A percentile compares a stretch with the other conserved stretches of the same genome.
phyloP scores from a whole-genome alignment of 2,329 filamentous ascomycete species.

The Fusarium hainanense region DNA sequence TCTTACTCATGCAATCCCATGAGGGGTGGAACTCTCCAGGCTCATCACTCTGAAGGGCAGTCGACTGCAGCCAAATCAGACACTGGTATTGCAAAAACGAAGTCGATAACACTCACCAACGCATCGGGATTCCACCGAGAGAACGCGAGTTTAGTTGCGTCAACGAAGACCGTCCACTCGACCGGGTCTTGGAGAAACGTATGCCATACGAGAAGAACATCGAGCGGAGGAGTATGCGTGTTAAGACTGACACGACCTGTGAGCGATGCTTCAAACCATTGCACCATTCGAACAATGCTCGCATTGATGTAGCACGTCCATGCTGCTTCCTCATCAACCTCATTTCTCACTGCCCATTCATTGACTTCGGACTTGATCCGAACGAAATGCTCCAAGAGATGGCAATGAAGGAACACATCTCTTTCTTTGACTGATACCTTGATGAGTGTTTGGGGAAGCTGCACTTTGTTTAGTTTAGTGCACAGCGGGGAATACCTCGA shows the following conservation, averaged over 20 bases:
- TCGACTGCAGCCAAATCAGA: conserved; percentile 17
- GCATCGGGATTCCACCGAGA: conserved; percentile 15
- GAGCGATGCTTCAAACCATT: conserved; percentile 23
- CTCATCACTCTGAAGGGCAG: neutral
- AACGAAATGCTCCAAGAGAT: conserved; percentile 29
- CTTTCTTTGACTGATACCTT: conserved; percentile 4
- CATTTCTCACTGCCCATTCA: conserved; percentile 14
- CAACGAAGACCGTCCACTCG: conserved; percentile 1
- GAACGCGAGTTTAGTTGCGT: neutral
- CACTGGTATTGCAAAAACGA: neutral
- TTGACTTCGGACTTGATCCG: conserved; percentile 6
- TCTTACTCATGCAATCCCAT: neutral
- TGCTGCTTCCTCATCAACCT: neutral
- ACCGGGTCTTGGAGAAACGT: conserved; percentile 15
- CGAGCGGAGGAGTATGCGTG: conserved; percentile 16
- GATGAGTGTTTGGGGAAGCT: neutral
- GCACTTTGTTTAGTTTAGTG: conserved; percentile 2
- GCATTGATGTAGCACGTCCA: conserved; percentile 40
- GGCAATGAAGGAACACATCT: conserved; percentile 16
- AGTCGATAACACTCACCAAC: conserved; percentile 10
- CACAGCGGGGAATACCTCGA: neutral
- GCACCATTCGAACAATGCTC: conserved; percentile 8
- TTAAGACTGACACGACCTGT: neutral
- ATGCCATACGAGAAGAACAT: conserved; percentile 34
- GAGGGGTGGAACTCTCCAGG: conserved; percentile 13